Base-by-base conservation (phyloP, 2,329 filamentous ascomycete species). In the Xylariaceae sp. region DNA sequence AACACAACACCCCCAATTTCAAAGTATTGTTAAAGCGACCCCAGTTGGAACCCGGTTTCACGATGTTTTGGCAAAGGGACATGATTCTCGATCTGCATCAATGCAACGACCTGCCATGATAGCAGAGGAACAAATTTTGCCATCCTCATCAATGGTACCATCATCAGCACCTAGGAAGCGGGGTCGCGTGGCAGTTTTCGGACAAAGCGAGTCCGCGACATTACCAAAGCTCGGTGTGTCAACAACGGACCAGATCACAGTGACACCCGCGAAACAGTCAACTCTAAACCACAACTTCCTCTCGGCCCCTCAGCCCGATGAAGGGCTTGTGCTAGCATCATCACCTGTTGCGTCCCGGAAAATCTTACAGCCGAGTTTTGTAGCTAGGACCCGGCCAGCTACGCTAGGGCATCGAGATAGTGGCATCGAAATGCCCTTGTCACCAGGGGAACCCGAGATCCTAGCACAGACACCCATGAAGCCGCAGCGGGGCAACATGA, bases 1-100 rank as follows among this genome's bases (percentile, higher is more conserved):
- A 6, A 72, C 67, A 11, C 77, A 78, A 46, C 69, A 71, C 53
- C 68, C 71, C 12, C 66, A 69, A 5, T 71, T 71, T 24, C 71
- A 77, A 7, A 71, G 73, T 12, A 69, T 85, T 19, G 78, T 87
- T 49, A 85, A 86, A 68, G 84, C 83, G 4, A 87, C 84, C 0
- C 84, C 84, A 1, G 77, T 78, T 26, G 83, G 80, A 60, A 78
- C 77, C 44, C 79, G 84, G 6, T 85, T 83, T 73, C 81, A 73
- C 53, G 79, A 86, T 61, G 78, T 77, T 1, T 71, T 83, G 17
- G 65, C 62, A 14, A 60, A 48, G 37, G 56, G 57, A 5, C 45
- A 40, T n/a, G 31, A 57, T 17, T 59, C 58, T 71, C 74, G 37
- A 54, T 64, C 34, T 69, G 74, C 43, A 28, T 61, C 58, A 12